phyloP scores from a whole-genome alignment of 176 grass and related monocot species.

The Saccharum spontaneum region DNA sequence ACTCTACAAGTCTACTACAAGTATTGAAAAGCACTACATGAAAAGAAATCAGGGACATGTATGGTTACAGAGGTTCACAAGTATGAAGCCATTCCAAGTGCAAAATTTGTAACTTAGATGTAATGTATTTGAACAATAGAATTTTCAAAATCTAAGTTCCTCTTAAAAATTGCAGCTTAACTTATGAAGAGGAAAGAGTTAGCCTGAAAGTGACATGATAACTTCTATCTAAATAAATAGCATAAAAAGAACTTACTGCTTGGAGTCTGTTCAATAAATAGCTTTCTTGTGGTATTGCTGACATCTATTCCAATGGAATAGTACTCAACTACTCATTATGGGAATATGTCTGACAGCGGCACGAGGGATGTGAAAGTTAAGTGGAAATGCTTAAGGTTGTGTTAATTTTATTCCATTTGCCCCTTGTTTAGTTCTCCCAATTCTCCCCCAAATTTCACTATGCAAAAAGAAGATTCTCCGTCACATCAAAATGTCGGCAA shows the following conservation, averaged over 20 bases:
- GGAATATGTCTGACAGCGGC: not conserved
- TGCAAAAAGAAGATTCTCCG: too few species aligned
- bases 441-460: too few species aligned
- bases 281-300: not conserved
- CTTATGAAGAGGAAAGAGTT: not conserved
- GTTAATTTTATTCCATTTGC: not conserved
- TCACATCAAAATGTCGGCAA: too few species aligned
- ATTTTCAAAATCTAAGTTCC: not conserved
- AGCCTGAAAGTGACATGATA: not conserved
- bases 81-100: not conserved
- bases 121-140: not conserved
- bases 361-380: not conserved
- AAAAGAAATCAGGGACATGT: not conserved
- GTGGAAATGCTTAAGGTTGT: not conserved
- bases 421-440: too few species aligned
- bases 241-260: not conserved
- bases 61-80: constrained; percentile 5
- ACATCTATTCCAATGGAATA: not conserved
- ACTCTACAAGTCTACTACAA: not conserved
- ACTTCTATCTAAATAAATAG: not conserved
- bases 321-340: not conserved
- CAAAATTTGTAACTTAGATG: not conserved
- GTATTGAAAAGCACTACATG: not conserved
- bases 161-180: not conserved
- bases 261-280: not conserved